These are phyloP conservation scores for Coemansia sp. DNA, from an alignment of 192 early-diverging fungal species.

Conservation along the genomic window DNA sequence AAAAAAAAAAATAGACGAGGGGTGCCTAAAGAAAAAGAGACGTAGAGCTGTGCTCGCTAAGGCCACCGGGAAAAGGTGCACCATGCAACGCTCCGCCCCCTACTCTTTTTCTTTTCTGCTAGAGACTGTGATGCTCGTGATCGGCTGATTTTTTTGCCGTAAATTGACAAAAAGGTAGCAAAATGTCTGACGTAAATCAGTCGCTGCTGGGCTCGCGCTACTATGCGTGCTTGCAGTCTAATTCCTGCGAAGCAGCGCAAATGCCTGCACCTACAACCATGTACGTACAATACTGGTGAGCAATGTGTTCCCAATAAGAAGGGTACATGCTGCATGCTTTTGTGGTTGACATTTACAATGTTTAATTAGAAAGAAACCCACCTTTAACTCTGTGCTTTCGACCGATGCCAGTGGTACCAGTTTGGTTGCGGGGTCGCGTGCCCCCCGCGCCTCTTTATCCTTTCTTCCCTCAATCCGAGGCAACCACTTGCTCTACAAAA, in stretches of 20 bases:
- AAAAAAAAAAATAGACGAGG: slow-evolving; percentile 1
- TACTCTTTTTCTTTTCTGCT: background rate
- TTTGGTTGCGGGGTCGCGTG: background rate
- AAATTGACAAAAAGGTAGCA: no score
- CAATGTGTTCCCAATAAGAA: no score
- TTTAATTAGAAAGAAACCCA: no score
- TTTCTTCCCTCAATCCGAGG: slow-evolving; percentile 15
- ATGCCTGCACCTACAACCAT: slow-evolving; percentile 40
- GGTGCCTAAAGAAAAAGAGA: slow-evolving; percentile 5
- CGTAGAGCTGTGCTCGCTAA: background rate
- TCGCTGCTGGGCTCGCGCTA: background rate
- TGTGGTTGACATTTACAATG: no score
- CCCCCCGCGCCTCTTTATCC: slow-evolving; percentile 1
- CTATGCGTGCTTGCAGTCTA: background rate
- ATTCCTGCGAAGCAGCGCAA: slow-evolving; percentile 35
- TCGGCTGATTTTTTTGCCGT: background rate
- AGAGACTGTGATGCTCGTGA: background rate
- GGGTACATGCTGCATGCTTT: no score
- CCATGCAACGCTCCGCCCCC: background rate
- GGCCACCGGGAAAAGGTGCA: background rate
- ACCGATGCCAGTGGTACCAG: slow-evolving; percentile 38
- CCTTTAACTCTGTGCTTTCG: slow-evolving; percentile 34
- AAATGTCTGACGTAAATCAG: no score
- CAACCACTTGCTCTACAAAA: slow-evolving; percentile 41
- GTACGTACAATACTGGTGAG: background rate